Evolutionary conservation across 352 stramenopile genomes (phyloP).

Genomic region (Phytophthora melonis): DNA sequence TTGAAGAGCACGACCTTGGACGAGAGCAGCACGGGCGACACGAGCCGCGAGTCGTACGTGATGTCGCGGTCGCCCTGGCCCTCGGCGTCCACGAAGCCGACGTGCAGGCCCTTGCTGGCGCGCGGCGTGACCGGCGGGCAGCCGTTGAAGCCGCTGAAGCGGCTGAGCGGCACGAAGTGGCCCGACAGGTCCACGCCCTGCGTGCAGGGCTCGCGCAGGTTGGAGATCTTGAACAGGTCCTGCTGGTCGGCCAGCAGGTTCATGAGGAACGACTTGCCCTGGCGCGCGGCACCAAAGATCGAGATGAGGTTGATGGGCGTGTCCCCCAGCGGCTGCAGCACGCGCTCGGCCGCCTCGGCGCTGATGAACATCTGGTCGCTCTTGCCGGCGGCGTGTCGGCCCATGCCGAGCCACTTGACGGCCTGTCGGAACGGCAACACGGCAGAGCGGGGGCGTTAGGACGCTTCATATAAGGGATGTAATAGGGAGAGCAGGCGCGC

Average conservation of each 20-base stretch:
- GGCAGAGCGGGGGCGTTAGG: background rate
- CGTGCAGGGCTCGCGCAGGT: constrained; percentile 85
- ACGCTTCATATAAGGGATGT: too few species aligned
- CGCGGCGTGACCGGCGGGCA: constrained; percentile 50
- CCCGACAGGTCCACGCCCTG: constrained; percentile 86
- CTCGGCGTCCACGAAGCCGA: constrained; percentile 90
- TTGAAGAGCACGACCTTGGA: constrained; percentile 92
- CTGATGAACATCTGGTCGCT: constrained; percentile 81
- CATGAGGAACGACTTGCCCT: constrained; percentile 91
- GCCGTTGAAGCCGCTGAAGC: constrained; percentile 79
- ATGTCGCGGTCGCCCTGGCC: constrained; percentile 89
- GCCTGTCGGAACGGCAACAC: constrained; percentile 44
- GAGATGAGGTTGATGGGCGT: constrained; percentile 84
- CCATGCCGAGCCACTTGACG: constrained; percentile 89
- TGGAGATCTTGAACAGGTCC: constrained; percentile 90
- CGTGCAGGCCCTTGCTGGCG: constrained; percentile 54
- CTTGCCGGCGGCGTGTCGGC: constrained; percentile 42
- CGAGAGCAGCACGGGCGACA: constrained; percentile 84
- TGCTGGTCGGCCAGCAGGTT: constrained; percentile 88
- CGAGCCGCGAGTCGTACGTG: constrained; percentile 86
- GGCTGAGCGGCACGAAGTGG: constrained; percentile 74
- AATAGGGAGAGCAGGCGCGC: background rate
- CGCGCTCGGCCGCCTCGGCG: constrained; percentile 58
- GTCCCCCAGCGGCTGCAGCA: constrained; percentile 70
- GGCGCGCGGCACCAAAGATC: constrained; percentile 85